Evolutionary conservation across 2,329 filamentous ascomycete species (phyloP), one percentile per base, ranked within the genome.

Genomic region (Trichoderma sp.): DNA sequence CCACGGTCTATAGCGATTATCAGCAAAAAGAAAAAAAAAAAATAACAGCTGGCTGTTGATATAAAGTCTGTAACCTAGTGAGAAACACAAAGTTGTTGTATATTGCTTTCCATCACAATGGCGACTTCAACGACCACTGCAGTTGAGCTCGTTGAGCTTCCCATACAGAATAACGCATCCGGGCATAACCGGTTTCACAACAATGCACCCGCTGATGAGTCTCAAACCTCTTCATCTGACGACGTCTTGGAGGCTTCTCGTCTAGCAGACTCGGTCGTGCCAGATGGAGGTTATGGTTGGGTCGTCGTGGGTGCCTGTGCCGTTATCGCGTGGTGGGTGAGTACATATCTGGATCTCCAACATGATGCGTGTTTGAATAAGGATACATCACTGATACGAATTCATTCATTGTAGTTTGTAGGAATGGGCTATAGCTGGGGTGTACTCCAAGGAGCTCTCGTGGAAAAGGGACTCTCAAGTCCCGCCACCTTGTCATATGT

Each of bases 381-480:
- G 17, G 55, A n/a, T 11, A 11, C 28, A n/a, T 6, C n/a, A 9
- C 36, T 68, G 34, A 68, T 57, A 12, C 17, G 11, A 20, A 34
- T 3, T 6, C 30, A 28, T 20, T 15, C 32, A 20, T n/a, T 26
- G 13, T 59, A 71, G 70, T 84, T 86, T 63, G 84, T 86, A n/a
- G 88, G 88, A 32, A 86, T 84, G 0, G 83, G 82, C 8, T 88
- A 88, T 74, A 85, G 82, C 72, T 91, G 88, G 88, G 89, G 89
- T 6, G 83, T 91, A 0, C 80, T 90, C 15, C 89, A 91, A 76
- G 83, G 83, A 3, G 88, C 85, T 0, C 82, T 91, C 0, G 83
- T 89, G 0, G 79, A 84, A 43, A 78, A 84, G 20, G 80, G 82
- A 0, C 79, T 89, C 1, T 82, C 84, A 0, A 82, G 83, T 0